These are phyloP conservation scores for Trametes coccinea DNA, from an alignment of 768 basidiomycete species.

Conservation along the genomic window DNA sequence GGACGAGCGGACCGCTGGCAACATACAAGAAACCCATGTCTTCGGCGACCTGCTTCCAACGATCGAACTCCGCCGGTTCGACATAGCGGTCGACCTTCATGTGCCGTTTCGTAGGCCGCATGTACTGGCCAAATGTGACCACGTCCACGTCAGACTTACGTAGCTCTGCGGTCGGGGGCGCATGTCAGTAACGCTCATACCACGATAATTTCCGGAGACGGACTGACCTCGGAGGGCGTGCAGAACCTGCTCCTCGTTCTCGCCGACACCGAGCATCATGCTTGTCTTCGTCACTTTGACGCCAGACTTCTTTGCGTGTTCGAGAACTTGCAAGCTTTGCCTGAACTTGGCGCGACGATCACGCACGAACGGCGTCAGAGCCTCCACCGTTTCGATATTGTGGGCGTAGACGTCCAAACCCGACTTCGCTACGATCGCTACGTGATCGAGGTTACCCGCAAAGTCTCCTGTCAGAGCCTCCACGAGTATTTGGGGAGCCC, in stretches of 20 bases:
- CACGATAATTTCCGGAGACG: not conserved
- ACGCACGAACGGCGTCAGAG: slow-evolving; percentile 90
- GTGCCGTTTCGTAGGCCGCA: slow-evolving; percentile 98
- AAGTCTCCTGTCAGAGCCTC: slow-evolving; percentile 98
- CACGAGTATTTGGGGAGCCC: slow-evolving; percentile 93
- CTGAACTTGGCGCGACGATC: slow-evolving; percentile 92
- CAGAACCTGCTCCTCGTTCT: slow-evolving; percentile 78
- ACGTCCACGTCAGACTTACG: slow-evolving; percentile 91
- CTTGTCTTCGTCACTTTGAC: slow-evolving; percentile 95
- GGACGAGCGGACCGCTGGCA: slow-evolving; percentile 92
- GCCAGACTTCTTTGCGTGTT: slow-evolving; percentile 81
- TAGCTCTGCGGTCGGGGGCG: slow-evolving; percentile 58
- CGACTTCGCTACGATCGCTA: slow-evolving; percentile 83
- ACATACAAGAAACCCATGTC: slow-evolving; percentile 96
- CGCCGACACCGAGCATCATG: slow-evolving; percentile 97
- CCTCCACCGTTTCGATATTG: slow-evolving; percentile 96
- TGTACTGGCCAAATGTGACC: slow-evolving; percentile 99
- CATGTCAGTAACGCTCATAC: not conserved
- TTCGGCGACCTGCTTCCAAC: slow-evolving; percentile 89
- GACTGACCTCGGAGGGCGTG: slow-evolving; percentile 77
- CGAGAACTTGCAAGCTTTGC: slow-evolving; percentile 77
- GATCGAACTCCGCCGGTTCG: slow-evolving; percentile 87
- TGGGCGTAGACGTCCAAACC: slow-evolving; percentile 98
- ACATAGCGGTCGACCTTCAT: slow-evolving; percentile 99
- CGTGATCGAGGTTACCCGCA: slow-evolving; percentile 71